These are phyloP conservation scores for Fermentozyma sake DNA, from an alignment of 1,139 yeast genomes.

Conservation along the genomic window DNA sequence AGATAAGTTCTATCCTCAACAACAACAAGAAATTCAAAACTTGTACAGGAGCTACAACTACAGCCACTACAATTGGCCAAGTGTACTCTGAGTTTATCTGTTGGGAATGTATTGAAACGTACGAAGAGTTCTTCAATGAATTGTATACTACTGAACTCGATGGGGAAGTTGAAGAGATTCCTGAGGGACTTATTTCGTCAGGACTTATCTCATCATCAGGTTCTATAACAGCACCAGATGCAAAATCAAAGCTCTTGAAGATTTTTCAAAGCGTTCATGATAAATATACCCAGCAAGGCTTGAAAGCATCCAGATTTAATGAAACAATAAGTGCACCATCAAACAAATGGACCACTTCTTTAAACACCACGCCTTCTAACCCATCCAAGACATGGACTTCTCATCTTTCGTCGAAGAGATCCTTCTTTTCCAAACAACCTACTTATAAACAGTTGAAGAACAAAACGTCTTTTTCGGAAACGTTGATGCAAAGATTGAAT, in stretches of 20 bases:
- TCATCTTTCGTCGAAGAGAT: too few species aligned
- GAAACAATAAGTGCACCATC: too few species aligned
- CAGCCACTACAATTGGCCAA: slow-evolving; percentile 7
- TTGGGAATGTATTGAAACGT: slow-evolving; percentile 54
- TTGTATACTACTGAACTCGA: slow-evolving; percentile 15
- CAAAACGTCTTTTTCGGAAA: slow-evolving; percentile 18
- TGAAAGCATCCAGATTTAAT: too few species aligned
- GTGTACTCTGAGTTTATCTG: slow-evolving; percentile 56
- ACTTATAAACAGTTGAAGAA: slow-evolving; percentile 9
- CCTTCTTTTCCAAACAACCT: slow-evolving; percentile 12
- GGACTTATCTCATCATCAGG: too few species aligned
- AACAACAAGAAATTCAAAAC: slow-evolving; percentile 14
- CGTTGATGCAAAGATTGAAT: slow-evolving; percentile 21
- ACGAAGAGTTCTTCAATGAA: slow-evolving; percentile 49
- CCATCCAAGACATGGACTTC: too few species aligned
- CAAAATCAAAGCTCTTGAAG: too few species aligned
- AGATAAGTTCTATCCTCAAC: slow-evolving; percentile 46
- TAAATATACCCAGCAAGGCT: slow-evolving; percentile 16
- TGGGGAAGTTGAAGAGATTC: too few species aligned
- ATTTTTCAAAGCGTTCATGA: slow-evolving; percentile 22
- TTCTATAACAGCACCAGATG: too few species aligned
- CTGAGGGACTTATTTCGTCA: too few species aligned
- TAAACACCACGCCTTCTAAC: too few species aligned
- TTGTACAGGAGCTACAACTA: slow-evolving; percentile 1
- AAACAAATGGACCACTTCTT: too few species aligned